Evolutionary conservation across 2,329 filamentous ascomycete genomes (phyloP).

Genomic region (Colletotrichum sojae): DNA sequence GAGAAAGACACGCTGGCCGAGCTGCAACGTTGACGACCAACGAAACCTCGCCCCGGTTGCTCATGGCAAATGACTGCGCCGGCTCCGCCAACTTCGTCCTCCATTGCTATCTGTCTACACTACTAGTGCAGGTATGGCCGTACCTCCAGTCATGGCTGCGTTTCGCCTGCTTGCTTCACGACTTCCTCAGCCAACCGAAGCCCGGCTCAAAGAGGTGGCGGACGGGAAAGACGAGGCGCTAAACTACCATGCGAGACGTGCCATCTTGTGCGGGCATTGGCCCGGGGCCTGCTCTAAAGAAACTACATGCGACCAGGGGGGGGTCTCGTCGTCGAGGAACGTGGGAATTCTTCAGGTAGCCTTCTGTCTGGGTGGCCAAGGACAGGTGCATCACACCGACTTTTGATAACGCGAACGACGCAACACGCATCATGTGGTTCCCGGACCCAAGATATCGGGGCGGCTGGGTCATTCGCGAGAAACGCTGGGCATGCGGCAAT

Average conservation of each 20-base stretch:
- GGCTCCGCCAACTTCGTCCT: slow-evolving; percentile 6
- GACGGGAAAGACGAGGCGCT: slow-evolving; percentile 20
- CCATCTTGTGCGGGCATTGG: slow-evolving; percentile 9
- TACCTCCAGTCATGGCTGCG: not conserved
- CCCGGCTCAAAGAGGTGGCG: too few species aligned
- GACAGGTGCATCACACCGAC: slow-evolving; percentile 37
- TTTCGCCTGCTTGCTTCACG: too few species aligned
- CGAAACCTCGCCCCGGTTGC: not conserved
- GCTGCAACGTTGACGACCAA: slow-evolving; percentile 17
- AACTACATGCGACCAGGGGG: slow-evolving; percentile 23
- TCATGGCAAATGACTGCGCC: slow-evolving; percentile 21
- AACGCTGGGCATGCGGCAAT: slow-evolving; percentile 9
- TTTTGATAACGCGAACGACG: slow-evolving; percentile 28
- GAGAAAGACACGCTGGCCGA: slow-evolving; percentile 25
- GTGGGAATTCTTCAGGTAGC: slow-evolving; percentile 15
- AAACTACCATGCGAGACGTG: slow-evolving; percentile 13
- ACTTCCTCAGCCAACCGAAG: too few species aligned
- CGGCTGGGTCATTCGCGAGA: slow-evolving; percentile 10
- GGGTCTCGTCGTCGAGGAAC: slow-evolving; percentile 12
- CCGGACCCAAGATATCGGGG: not conserved
- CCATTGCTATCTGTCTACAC: slow-evolving; percentile 4
- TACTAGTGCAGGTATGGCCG: not conserved
- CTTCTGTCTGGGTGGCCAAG: slow-evolving; percentile 24
- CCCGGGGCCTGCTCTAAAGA: slow-evolving; percentile 18
- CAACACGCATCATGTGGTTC: slow-evolving; percentile 30